Conservation (phyloP, 768 basidiomycete species). For the Suillus sp. region DNA sequence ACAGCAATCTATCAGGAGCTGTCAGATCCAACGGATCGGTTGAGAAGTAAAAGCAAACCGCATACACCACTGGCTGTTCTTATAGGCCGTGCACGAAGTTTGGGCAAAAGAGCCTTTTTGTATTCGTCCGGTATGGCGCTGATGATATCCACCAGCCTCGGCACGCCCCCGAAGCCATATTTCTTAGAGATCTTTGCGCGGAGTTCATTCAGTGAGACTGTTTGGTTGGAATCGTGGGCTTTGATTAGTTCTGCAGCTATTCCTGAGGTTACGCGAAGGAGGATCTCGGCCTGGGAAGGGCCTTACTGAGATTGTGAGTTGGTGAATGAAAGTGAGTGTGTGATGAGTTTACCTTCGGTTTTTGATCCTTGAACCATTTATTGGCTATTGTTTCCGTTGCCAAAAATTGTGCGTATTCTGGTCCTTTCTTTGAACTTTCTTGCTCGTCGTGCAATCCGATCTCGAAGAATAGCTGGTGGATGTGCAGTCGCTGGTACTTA, state of each 20-base stretch:
- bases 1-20: slow-evolving; percentile 81
- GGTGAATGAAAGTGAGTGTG: neutral
- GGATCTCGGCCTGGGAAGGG: slow-evolving; percentile 86
- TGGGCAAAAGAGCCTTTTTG: slow-evolving; percentile 88
- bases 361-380: slow-evolving; percentile 45
- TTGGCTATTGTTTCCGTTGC: too few species aligned
- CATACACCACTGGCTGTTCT: slow-evolving; percentile 94
- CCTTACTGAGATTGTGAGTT: slow-evolving; percentile 37
- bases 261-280: slow-evolving; percentile 89
- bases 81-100: slow-evolving; percentile 90
- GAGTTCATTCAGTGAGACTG: slow-evolving; percentile 86
- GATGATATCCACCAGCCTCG: slow-evolving; percentile 95
- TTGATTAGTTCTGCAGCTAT: slow-evolving; percentile 94
- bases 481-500: neutral
- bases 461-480: neutral
- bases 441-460: slow-evolving; percentile 5
- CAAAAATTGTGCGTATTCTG: neutral
- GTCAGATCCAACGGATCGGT: neutral
- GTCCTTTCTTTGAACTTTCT: neutral
- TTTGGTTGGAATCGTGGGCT: slow-evolving; percentile 74
- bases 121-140: slow-evolving; percentile 98
- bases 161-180: slow-evolving; percentile 81
- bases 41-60: slow-evolving; percentile 16
- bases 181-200: slow-evolving; percentile 91
- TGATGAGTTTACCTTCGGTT: slow-evolving; percentile 34